Percentiles rank a stretch among this genome's conserved stretches.
Conservation (phyloP, 23 red algal genomes). For the Gracilaria domingensis region DNA sequence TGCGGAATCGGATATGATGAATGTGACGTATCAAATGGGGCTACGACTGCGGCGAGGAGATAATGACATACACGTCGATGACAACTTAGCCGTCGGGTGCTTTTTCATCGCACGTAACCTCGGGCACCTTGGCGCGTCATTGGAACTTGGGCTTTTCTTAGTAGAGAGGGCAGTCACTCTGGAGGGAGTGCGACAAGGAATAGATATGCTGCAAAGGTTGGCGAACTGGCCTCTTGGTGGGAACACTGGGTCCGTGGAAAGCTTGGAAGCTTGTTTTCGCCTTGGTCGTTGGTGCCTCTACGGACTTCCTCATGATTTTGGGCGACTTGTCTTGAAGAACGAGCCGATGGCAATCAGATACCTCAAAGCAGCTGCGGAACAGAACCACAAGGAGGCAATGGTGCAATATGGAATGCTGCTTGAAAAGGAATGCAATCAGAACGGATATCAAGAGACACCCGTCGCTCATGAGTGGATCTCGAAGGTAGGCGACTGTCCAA, state of each 20-base stretch:
- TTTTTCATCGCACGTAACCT: neutral
- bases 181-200: neutral
- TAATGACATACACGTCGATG: neutral
- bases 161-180: neutral
- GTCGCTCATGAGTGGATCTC: slow-evolving; percentile 7
- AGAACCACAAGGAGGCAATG: neutral
- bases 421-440: neutral
- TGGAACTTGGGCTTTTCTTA: slow-evolving; percentile 15
- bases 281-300: neutral
- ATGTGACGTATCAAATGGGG: neutral
- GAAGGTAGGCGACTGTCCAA: slow-evolving; percentile 3
- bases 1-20: neutral
- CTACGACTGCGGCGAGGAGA: neutral
- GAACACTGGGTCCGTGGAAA: neutral
- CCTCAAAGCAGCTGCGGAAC: neutral
- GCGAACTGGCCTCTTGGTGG: slow-evolving; percentile 17
- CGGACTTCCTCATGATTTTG: slow-evolving; percentile 30
- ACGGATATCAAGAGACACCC: neutral
- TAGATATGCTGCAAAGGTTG: slow-evolving; percentile 10
- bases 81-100: neutral
- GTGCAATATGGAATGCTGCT: slow-evolving; percentile 11
- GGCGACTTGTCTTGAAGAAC: neutral
- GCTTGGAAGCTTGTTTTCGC: slow-evolving; percentile 18
- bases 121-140: neutral
- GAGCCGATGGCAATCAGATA: neutral